Percentiles rank a stretch among this genome's conserved stretches.
Conservation (phyloP, 2,329 filamentous ascomycete genomes). For the Colletotrichum agaves region DNA sequence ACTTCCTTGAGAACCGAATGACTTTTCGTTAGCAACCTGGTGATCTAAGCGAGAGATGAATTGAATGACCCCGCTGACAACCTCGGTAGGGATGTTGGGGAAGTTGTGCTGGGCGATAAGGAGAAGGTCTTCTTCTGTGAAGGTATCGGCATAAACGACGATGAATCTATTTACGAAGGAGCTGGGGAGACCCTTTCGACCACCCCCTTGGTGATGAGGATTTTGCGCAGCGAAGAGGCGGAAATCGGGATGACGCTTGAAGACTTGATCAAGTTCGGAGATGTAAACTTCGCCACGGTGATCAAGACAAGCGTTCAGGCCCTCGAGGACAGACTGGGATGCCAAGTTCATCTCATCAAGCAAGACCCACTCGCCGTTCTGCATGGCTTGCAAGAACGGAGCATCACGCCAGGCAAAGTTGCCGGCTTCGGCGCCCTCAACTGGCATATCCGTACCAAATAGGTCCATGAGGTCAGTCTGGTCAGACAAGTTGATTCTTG, state of each 20-base stretch:
- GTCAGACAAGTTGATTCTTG: constrained; percentile 95
- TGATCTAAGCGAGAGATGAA: constrained; percentile 86
- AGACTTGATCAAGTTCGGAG: constrained; percentile 93
- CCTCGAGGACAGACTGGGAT: constrained; percentile 95
- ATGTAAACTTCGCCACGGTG: constrained; percentile 96
- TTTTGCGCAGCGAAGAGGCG: constrained; percentile 98
- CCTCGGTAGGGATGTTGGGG: constrained; percentile 67
- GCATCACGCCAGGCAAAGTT: constrained; percentile 96
- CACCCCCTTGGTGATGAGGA: constrained; percentile 95
- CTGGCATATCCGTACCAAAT: constrained; percentile 95
- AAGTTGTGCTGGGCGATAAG: constrained; percentile 85
- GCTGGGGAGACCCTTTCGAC: constrained; percentile 90
- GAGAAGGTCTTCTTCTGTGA: constrained; percentile 82
- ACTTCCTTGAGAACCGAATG: constrained; percentile 72
- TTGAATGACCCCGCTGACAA: constrained; percentile 75
- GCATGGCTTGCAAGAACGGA: constrained; percentile 96
- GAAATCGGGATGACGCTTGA: constrained; percentile 88
- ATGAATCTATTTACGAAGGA: constrained; percentile 99
- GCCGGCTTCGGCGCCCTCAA: constrained; percentile 90
- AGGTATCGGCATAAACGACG: constrained; percentile 95
- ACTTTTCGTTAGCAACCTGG: constrained; percentile 69
- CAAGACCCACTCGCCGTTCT: constrained; percentile 94
- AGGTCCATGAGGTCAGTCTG: constrained; percentile 98
- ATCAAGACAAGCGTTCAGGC: constrained; percentile 94
- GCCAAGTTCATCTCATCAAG: constrained; percentile 99